Percentiles rank a stretch among this genome's conserved stretches.
phyloP scores from a whole-genome alignment of 495 filamentous ascomycete genomes.

The Sabuloglossum arenarium region DNA sequence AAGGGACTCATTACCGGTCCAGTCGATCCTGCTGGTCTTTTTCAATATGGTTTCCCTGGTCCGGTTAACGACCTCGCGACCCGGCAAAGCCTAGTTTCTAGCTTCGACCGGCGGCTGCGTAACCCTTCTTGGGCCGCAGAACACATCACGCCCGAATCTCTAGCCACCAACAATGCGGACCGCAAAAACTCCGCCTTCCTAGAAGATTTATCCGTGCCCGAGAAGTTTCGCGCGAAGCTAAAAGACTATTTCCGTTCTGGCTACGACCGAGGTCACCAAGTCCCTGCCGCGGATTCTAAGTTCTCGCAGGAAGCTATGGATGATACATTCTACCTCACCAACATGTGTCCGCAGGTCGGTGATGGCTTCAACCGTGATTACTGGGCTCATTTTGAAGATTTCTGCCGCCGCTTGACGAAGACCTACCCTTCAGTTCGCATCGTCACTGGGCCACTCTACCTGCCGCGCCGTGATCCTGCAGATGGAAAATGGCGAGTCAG shows the following conservation, averaged over 20 bases:
- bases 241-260: conserved; percentile 86
- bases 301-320: conserved; percentile 91
- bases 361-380: conserved; percentile 97
- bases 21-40: conserved; percentile 74
- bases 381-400: conserved; percentile 97
- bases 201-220: conserved; percentile 62
- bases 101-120: conserved; percentile 76
- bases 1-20: conserved; percentile 23
- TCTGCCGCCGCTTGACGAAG: conserved; percentile 62
- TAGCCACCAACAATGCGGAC: conserved; percentile 54
- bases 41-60: conserved; percentile 94
- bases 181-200: conserved; percentile 63
- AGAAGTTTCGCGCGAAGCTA: conserved; percentile 72
- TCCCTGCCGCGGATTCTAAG: conserved; percentile 91
- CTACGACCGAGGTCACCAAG: conserved; percentile 53
- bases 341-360: conserved; percentile 97
- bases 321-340: conserved; percentile 74
- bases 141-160: conserved; percentile 84
- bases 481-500: conserved; percentile 89
- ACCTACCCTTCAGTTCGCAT: conserved; percentile 77
- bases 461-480: conserved; percentile 49
- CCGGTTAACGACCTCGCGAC: conserved; percentile 66
- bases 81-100: conserved; percentile 52
- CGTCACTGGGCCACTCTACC: conserved; percentile 84
- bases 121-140: conserved; percentile 94